Base-by-base conservation (phyloP, 441 rosid species). In the Kokia cookei region DNA sequence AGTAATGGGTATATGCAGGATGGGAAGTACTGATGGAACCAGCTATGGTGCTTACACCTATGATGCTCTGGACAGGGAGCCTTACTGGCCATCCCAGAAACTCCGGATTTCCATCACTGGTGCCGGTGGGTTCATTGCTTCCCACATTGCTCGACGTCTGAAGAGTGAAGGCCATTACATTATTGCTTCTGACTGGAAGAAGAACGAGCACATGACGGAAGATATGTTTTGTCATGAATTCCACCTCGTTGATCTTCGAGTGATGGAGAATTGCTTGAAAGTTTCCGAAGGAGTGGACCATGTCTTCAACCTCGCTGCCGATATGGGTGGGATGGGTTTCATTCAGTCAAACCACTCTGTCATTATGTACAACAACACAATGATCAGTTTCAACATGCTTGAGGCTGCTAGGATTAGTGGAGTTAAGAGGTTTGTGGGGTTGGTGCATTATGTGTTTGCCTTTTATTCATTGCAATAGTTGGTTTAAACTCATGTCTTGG, bases 241-340 rank as follows among this genome's bases (percentile, higher is more conserved):
- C 85, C 97, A 95, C 75, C 98, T 95, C 37, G 97, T 81, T 22
- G 99, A 95, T 82, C 93, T 95, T 17, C 89, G 98, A 85, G 99
- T 93, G 75, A 93, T 95, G 99, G 98, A 91, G 26, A 93, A 91
- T 74, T 93, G 98, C 86, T 81, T 91, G 80, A 90, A 89, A 83
- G 97, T 93, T 61, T 91, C 97, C 1, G 69, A 75, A 45, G 91
- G 73, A 3, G 92, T 86, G 5, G 96, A 90, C 80, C 99, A 95
- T 70, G 99, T 95, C 8, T 95, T 95, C 80, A 95, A 95, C 88
- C 96, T 95, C 6, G 99, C 99, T 65, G 99, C 98, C 65, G 98
- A 95, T 82, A 95, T 95, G 99, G 99, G 99, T 54, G 99, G 98
- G 37, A 95, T 95, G 98, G 99, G 99, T 67, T 93, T 93, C 78